Percentiles rank a stretch among this genome's conserved stretches.
Evolutionary conservation across 371 early-diverging fungal species (phyloP).

Genomic region (Chytridiales sp.): DNA sequence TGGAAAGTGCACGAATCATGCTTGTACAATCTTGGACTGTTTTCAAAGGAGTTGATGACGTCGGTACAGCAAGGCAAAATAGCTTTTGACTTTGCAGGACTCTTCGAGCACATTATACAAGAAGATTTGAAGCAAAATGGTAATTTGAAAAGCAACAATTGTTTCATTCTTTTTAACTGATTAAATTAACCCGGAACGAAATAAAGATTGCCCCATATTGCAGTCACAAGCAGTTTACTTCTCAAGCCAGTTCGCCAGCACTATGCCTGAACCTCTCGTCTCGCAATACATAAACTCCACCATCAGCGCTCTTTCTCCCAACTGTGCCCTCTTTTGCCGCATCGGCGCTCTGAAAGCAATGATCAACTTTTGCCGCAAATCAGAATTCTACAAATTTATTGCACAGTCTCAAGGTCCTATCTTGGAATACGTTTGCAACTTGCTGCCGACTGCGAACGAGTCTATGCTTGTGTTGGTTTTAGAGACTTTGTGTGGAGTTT

Average conservation of each 20-base stretch:
- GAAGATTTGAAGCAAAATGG: conserved; percentile 62
- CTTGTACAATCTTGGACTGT: conserved; percentile 69
- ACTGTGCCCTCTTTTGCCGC: conserved; percentile 62
- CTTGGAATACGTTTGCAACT: conserved; percentile 64
- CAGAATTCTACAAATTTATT: not conserved
- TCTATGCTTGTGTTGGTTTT: conserved; percentile 78
- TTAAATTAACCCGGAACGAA: no score
- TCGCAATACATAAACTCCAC: conserved; percentile 71
- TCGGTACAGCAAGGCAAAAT: conserved; percentile 51
- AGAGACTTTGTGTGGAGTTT: conserved; percentile 69
- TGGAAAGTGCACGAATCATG: conserved; percentile 86
- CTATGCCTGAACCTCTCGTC: conserved; percentile 66
- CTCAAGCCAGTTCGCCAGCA: conserved; percentile 75
- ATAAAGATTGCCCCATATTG: conserved; percentile 73
- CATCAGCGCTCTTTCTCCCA: conserved; percentile 64
- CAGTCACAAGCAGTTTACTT: conserved; percentile 88
- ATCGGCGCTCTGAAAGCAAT: conserved; percentile 80
- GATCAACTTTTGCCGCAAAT: conserved; percentile 42
- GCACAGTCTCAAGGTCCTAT: conserved; percentile 36
- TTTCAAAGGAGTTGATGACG: conserved; percentile 60
- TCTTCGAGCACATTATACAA: conserved; percentile 78
- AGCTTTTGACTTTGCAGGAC: conserved; percentile 61
- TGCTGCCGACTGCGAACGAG: conserved; percentile 68
- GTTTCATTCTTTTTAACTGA: conserved; percentile 15
- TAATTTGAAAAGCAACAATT: conserved; percentile 23